Percentiles rank a stretch among this genome's conserved stretches.
Evolutionary conservation across 805 yeast genomes (phyloP).

Genomic region (Vanderwaltozyma yarrowii): DNA sequence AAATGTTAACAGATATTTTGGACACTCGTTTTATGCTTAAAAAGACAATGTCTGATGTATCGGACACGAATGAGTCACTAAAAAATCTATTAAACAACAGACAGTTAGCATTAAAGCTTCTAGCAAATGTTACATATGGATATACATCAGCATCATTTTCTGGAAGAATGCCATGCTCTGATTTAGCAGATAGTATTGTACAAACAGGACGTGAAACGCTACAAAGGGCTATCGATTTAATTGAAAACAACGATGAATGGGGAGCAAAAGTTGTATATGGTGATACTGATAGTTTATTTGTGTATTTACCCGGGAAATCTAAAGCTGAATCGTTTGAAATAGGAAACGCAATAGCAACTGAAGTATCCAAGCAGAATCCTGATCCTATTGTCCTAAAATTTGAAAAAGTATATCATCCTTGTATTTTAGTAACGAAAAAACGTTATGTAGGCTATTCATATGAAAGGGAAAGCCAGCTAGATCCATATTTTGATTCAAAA

Average conservation of each 20-base stretch:
- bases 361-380: conserved; percentile 59
- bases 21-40: conserved; percentile 75
- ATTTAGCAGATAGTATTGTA: conserved; percentile 90
- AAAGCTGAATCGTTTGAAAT: conserved; percentile 65
- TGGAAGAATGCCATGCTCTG: conserved; percentile 96
- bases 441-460: conserved; percentile 83
- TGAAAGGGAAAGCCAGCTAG: conserved; percentile 44
- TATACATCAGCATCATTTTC: conserved; percentile 91
- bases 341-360: conserved; percentile 60
- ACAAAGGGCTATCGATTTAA: conserved; percentile 54
- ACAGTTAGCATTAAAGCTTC: conserved; percentile 78
- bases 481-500: conserved; percentile 81
- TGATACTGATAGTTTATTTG: conserved; percentile 91
- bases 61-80: conserved; percentile 10
- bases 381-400: conserved; percentile 75
- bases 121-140: conserved; percentile 95
- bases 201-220: conserved; percentile 82
- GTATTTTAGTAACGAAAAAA: conserved; percentile 73
- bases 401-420: conserved; percentile 88
- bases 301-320: conserved; percentile 76
- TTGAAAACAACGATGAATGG: conserved; percentile 52
- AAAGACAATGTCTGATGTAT: conserved; percentile 49
- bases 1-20: conserved; percentile 75
- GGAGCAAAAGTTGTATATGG: conserved; percentile 94
- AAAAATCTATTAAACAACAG: conserved; percentile 53